Percentiles rank a stretch among this genome's conserved stretches.
Conservation (phyloP, 2,329 filamentous ascomycete genomes). For the Neurospora sp. region DNA sequence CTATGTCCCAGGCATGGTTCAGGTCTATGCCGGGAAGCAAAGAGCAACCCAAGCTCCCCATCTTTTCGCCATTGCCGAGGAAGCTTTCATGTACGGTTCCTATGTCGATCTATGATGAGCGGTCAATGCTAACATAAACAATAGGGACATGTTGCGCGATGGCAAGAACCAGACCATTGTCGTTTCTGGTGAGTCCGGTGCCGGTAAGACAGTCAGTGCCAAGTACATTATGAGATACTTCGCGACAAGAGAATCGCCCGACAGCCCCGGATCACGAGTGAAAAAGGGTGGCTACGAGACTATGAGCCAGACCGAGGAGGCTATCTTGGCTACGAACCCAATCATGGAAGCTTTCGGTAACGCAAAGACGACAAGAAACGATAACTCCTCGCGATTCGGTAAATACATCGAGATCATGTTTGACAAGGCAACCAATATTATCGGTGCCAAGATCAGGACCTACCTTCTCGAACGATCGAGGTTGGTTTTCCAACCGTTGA, state of each 20-base stretch:
- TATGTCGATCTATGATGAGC: background rate
- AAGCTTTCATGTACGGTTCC: slow-evolving; percentile 76
- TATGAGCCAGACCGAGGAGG: slow-evolving; percentile 98
- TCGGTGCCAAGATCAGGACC: slow-evolving; percentile 92
- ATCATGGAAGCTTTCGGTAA: slow-evolving; percentile 99
- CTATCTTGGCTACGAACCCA: slow-evolving; percentile 94
- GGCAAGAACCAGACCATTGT: slow-evolving; percentile 96
- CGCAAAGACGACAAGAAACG: slow-evolving; percentile 98
- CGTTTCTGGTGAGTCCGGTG: slow-evolving; percentile 97
- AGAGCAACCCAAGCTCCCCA: slow-evolving; percentile 94
- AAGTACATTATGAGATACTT: slow-evolving; percentile 99
- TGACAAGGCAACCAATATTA: slow-evolving; percentile 88
- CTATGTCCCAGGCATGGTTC: slow-evolving; percentile 99
- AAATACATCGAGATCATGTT: slow-evolving; percentile 99
- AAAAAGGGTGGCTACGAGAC: slow-evolving; percentile 61
- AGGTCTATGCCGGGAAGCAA: slow-evolving; percentile 96
- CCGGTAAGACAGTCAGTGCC: slow-evolving; percentile 96
- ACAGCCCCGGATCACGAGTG: slow-evolving; percentile 67
- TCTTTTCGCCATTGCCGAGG: slow-evolving; percentile 96
- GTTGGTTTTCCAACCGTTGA: slow-evolving; percentile 92
- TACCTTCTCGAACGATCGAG: slow-evolving; percentile 92
- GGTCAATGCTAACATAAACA: slow-evolving; percentile 26
- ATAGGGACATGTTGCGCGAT: slow-evolving; percentile 91
- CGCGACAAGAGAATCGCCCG: slow-evolving; percentile 88
- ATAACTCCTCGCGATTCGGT: slow-evolving; percentile 97